Percentiles rank a stretch among this genome's conserved stretches.
Evolutionary conservation across 2,329 filamentous ascomycete species (phyloP).

Genomic region (Aspergillus sclerotialis): DNA sequence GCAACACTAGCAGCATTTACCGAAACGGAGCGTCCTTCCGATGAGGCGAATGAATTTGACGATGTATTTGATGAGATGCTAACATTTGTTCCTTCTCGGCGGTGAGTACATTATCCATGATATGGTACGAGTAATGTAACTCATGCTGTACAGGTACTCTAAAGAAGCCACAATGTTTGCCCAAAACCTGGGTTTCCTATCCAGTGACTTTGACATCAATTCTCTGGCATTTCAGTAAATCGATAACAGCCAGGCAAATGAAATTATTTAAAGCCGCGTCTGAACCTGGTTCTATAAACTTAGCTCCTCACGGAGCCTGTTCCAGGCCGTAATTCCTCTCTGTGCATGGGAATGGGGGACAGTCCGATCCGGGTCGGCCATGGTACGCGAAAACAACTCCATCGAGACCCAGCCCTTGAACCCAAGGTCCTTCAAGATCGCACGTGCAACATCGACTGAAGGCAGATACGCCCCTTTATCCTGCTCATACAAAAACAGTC

Average conservation of each 20-base stretch:
- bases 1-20: too few species aligned
- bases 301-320: constrained; percentile 28
- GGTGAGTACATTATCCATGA: constrained; percentile 5
- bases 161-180: constrained; percentile 14
- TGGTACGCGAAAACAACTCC: constrained; percentile 59
- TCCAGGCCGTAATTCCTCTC: constrained; percentile 45
- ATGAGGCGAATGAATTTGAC: constrained; percentile 9
- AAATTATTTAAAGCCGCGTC: too few species aligned
- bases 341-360: constrained; percentile 50
- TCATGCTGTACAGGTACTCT: too few species aligned
- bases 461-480: constrained; percentile 60
- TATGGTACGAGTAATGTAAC: constrained; percentile 1
- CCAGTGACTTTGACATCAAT: constrained; percentile 15
- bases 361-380: constrained; percentile 44
- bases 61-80: constrained; percentile 15
- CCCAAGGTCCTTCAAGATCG: constrained; percentile 56
- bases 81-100: constrained; percentile 9
- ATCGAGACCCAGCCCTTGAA: constrained; percentile 64
- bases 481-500: constrained; percentile 58
- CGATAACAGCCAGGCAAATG: constrained; percentile 5
- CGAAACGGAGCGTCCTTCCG: too few species aligned
- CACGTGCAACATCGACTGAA: constrained; percentile 50
- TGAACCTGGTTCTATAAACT: too few species aligned
- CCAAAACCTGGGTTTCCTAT: constrained; percentile 15
- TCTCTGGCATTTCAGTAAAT: constrained; percentile 10